phyloP scores from a whole-genome alignment of 2,329 filamentous ascomycete species.

The Fusarium lateritium region DNA sequence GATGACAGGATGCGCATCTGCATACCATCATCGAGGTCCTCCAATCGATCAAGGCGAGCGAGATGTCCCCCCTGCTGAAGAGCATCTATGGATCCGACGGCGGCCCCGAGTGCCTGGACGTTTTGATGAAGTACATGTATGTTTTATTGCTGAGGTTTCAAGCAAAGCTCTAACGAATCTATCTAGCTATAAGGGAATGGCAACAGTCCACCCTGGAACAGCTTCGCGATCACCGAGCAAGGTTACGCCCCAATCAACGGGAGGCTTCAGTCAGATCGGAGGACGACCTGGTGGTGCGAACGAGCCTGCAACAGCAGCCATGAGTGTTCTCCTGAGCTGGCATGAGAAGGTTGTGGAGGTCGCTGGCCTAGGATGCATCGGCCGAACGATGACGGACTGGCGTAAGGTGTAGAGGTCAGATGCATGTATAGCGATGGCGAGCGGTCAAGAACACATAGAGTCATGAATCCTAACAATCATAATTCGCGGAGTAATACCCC shows the following conservation, averaged over 20 bases:
- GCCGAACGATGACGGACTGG: slow-evolving; percentile 96
- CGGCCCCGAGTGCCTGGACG: slow-evolving; percentile 88
- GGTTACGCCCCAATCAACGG: slow-evolving; percentile 80
- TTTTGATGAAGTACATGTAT: slow-evolving; percentile 97
- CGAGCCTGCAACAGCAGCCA: slow-evolving; percentile 84
- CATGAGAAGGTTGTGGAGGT: slow-evolving; percentile 98
- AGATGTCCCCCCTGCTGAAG: slow-evolving; percentile 91
- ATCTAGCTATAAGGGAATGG: slow-evolving; percentile 91
- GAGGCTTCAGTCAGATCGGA: slow-evolving; percentile 86
- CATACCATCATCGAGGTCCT: slow-evolving; percentile 92
- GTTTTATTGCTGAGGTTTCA: slow-evolving; percentile 52
- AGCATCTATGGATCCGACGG: slow-evolving; percentile 83
- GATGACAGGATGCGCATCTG: slow-evolving; percentile 82
- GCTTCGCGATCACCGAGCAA: slow-evolving; percentile 60
- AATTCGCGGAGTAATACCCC: slow-evolving; percentile 4
- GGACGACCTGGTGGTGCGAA: slow-evolving; percentile 66
- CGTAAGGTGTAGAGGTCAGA: slow-evolving; percentile 72
- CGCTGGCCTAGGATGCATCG: slow-evolving; percentile 90
- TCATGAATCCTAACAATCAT: slow-evolving; percentile 31
- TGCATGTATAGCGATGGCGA: slow-evolving; percentile 26
- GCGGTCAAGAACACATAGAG: slow-evolving; percentile 41
- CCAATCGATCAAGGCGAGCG: slow-evolving; percentile 94
- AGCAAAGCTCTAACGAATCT: slow-evolving; percentile 23
- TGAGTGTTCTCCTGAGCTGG: slow-evolving; percentile 98
- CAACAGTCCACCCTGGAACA: slow-evolving; percentile 59